These are phyloP conservation scores for Rehmannia glutinosa DNA, from an alignment of 257 asterid species.

Conservation along the genomic window DNA sequence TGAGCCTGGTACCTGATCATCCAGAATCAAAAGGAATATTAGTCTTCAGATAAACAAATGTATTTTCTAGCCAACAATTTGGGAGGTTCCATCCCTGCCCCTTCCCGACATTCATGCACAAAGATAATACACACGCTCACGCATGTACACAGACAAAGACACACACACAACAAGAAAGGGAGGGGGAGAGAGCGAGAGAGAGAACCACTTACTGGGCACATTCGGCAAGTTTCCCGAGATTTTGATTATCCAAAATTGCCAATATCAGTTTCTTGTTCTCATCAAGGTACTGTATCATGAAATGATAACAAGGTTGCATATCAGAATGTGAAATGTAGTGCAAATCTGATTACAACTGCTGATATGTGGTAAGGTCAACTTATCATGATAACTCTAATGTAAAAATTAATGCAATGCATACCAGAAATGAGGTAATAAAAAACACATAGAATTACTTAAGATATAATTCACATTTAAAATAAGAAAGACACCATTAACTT, in stretches of 20 bases:
- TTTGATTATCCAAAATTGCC: constrained; percentile 93
- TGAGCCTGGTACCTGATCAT: constrained; percentile 83
- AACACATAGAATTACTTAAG: background rate
- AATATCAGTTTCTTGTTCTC: constrained; percentile 91
- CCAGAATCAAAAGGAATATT: too few species aligned
- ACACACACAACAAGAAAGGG: background rate
- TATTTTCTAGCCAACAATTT: too few species aligned
- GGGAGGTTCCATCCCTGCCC: too few species aligned
- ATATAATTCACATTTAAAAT: background rate
- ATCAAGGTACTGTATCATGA: constrained; percentile 73
- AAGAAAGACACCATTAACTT: constrained; percentile 1
- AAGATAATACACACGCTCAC: background rate
- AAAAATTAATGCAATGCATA: background rate
- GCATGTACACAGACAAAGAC: background rate
- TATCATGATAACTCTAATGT: too few species aligned
- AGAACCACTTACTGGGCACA: constrained; percentile 78
- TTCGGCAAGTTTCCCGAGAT: constrained; percentile 92
- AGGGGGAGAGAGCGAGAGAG: constrained; percentile 8
- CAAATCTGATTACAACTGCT: background rate
- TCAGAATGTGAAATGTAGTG: background rate
- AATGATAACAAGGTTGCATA: constrained; percentile 1
- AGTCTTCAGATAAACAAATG: too few species aligned
- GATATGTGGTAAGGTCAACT: too few species aligned
- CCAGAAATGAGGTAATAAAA: background rate
- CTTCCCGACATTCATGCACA: too few species aligned